These are phyloP conservation scores for Marasmius tenuissimus DNA, from an alignment of 1,284 basidiomycete species.

Conservation along the genomic window DNA sequence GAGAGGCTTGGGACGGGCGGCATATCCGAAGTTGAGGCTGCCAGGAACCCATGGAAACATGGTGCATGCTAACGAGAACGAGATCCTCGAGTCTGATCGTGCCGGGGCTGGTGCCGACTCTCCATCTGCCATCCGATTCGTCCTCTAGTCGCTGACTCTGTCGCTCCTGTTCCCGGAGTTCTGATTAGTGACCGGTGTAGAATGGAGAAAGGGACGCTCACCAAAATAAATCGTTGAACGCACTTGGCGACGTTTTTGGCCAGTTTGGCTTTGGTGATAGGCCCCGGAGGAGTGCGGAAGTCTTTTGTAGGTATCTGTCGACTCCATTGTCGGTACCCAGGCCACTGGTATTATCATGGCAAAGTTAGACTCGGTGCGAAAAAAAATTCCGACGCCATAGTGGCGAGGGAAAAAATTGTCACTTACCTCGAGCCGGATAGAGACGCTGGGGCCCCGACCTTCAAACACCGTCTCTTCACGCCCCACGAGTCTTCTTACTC, in stretches of 20 bases:
- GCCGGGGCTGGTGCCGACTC: slow-evolving; percentile 46
- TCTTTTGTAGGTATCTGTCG: slow-evolving; percentile 78
- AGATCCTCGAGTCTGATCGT: slow-evolving; percentile 62
- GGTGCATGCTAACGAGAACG: slow-evolving; percentile 71
- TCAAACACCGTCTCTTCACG: slow-evolving; percentile 66
- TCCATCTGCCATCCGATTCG: slow-evolving; percentile 57
- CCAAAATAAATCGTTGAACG: slow-evolving; percentile 55
- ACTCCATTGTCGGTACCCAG: slow-evolving; percentile 73
- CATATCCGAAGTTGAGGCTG: slow-evolving; percentile 69
- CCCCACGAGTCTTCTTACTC: slow-evolving; percentile 40
- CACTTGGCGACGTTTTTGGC: slow-evolving; percentile 71
- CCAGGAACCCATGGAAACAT: slow-evolving; percentile 78
- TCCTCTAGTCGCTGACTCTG: slow-evolving; percentile 53
- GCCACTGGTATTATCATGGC: slow-evolving; percentile 52
- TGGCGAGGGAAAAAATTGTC: not conserved
- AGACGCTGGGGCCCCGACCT: slow-evolving; percentile 72
- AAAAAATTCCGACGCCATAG: not conserved
- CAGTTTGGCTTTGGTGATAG: slow-evolving; percentile 65
- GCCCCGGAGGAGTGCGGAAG: slow-evolving; percentile 70
- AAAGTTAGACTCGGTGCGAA: slow-evolving; percentile 10
- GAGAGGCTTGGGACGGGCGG: slow-evolving; percentile 9
- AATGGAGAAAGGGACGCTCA: slow-evolving; percentile 22
- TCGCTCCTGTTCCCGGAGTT: slow-evolving; percentile 41
- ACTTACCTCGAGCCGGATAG: slow-evolving; percentile 67
- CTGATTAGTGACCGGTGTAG: not conserved